Percentiles rank a stretch among this genome's conserved stretches.
phyloP scores from a whole-genome alignment of 1,284 basidiomycete species.

The Ganoderma lucidum region DNA sequence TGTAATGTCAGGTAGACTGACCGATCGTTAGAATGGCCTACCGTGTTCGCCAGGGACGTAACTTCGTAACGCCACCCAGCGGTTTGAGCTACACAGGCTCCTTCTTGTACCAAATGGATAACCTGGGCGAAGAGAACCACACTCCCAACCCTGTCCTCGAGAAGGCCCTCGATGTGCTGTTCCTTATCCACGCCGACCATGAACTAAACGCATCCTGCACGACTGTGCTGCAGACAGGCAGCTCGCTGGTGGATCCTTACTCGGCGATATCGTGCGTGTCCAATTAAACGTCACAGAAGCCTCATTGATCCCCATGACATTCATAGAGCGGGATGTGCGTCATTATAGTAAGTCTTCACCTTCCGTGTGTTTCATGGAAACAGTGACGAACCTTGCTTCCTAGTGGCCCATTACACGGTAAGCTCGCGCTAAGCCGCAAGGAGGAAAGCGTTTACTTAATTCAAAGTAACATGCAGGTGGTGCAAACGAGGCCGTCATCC shows the following conservation, averaged over 20 bases:
- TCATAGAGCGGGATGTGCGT: slow-evolving; percentile 80
- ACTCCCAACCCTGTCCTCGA: slow-evolving; percentile 82
- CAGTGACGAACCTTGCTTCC: not conserved
- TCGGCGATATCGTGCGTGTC: slow-evolving; percentile 75
- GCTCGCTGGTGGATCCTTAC: slow-evolving; percentile 88
- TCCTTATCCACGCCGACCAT: slow-evolving; percentile 89
- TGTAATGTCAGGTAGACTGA: not conserved
- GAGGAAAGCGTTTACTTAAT: not conserved
- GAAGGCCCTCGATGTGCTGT: slow-evolving; percentile 85
- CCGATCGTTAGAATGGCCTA: slow-evolving; percentile 76
- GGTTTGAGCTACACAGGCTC: slow-evolving; percentile 86
- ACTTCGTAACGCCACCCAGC: slow-evolving; percentile 86
- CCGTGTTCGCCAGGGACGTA: slow-evolving; percentile 85
- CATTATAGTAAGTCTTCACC: slow-evolving; percentile 69
- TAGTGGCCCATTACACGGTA: slow-evolving; percentile 84
- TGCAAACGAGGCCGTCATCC: slow-evolving; percentile 89
- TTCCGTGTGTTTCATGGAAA: not conserved
- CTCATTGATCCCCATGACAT: not conserved
- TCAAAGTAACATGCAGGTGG: slow-evolving; percentile 56
- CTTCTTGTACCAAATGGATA: slow-evolving; percentile 90
- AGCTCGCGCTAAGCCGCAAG: not conserved
- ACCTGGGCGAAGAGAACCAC: slow-evolving; percentile 77
- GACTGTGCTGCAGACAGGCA: slow-evolving; percentile 86
- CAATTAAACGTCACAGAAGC: not conserved
- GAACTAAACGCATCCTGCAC: slow-evolving; percentile 88